Base-by-base conservation (phyloP, 768 basidiomycete genomes). In the Mycena venus region DNA sequence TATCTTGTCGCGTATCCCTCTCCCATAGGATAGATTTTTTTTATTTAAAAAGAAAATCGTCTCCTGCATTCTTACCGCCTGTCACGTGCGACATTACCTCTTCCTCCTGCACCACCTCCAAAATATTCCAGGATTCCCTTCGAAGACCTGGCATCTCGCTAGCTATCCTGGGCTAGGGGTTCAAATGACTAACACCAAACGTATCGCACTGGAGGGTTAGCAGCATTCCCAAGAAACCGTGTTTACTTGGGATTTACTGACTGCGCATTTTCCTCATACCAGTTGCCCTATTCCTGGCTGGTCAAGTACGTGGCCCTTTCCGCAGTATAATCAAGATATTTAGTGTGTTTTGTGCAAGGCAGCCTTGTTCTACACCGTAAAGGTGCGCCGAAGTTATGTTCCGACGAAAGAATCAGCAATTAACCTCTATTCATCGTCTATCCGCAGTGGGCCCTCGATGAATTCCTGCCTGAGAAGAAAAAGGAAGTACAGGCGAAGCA, bases 341-440 rank as follows among this genome's bases (percentile, higher is more conserved):
- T 68, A 72, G 78, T 63, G 62, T 15, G 53, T 60, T 53, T 40
- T 60, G 47, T 64, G 79, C 73, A 90, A 96, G 94, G 92, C 92
- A 83, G 95, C 94, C 38, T 83, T 92, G 75, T 95, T 92, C 81
- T 95, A 95, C 81, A 92, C 94, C 34, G 85, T 95, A 73, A 87
- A 89, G 80, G 94, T 94, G 74, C 78, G 91, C 85, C 29, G 42
- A 21, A 31, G 17, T 31, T 65, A 15, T 53, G 2, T 21, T 68
- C 9, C 36, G 47, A 31, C 25, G 29, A 56, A 62, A 44, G 15
- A 44, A 23, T 49, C 31, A 31, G 58, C 12, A 17, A 31, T 25
- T 70, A 58, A 55, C 40, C 38, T 34, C 36, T 38, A 8, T 59
- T 59, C 32, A n/a, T n/a, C n/a, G n/a, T 34, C 34, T 51, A 32